Evolutionary conservation across 495 filamentous ascomycete genomes (phyloP), one percentile per base, ranked within the genome.

Genomic region (Penicillium desertorum): DNA sequence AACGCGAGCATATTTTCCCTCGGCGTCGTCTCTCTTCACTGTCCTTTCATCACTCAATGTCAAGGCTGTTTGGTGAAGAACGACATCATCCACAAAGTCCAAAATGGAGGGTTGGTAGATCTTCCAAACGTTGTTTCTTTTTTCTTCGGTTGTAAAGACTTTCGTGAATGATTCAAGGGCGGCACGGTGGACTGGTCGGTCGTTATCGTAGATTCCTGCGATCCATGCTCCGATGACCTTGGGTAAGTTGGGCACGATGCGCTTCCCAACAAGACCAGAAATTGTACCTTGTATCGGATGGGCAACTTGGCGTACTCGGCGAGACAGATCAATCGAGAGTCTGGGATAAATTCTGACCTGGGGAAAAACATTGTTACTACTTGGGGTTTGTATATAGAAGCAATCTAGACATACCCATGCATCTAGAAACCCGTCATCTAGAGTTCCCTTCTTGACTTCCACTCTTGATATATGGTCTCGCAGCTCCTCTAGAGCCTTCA

Each of bases 401-500:
- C 25, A 37, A 60, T 62, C n/a, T 57, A 56, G 54, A 84, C 87
- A 60, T 79, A 96, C 92, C 92, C 92, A 98, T 62, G 88, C 88
- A 52, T 90, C 86, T 50, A 97, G 71, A 3, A 96, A 75, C 1
- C 84, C 76, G 51, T 95, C 90, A 65, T 96, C 90, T 14, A 87
- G 69, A 8, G 82, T 86, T 2, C 77, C 81, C 22, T 66, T 71
- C 30, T 73, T 68, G 16, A 72, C 74, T 51, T 77, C 64, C 45
- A 78, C 54, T 51, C 73, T 69, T 61, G 77, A 54, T n/a, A 91
- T 75, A 63, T 87, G 82, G 39, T 81, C 67, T 45, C 87, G 81
- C 32, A 99, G 69, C 42, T 96, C 93, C 53, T 98, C 93, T 48
- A 99, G 69, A 0, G 91, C 94, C 68, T 95, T 96, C n/a, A 87